Evolutionary conservation across 2,329 filamentous ascomycete genomes (phyloP).

Genomic region (Stemphylium lycopersici): DNA sequence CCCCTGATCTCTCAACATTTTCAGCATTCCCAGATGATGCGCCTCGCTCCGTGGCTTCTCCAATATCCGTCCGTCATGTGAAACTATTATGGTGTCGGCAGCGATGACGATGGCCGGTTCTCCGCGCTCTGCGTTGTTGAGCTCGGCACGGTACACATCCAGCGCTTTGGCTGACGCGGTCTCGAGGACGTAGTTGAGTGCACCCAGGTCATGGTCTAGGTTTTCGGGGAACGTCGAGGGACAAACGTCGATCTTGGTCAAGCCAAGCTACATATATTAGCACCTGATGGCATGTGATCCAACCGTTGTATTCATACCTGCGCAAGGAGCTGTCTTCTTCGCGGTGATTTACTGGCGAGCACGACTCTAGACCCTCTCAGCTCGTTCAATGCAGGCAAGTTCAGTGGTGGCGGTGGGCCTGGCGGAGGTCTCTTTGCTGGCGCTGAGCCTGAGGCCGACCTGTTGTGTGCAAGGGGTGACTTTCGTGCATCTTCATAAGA

Average conservation of each 20-base stretch:
- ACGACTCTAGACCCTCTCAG: constrained; percentile 82
- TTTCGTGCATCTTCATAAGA: constrained; percentile 50
- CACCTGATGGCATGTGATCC: background rate
- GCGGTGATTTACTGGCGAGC: constrained; percentile 86
- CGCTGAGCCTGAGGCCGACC: constrained; percentile 22
- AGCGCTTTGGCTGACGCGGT: constrained; percentile 86
- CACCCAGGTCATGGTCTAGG: constrained; percentile 83
- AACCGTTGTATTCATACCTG: constrained; percentile 57
- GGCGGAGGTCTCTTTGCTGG: constrained; percentile 23
- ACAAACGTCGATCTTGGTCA: constrained; percentile 80
- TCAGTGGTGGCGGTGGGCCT: constrained; percentile 67
- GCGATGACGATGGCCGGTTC: constrained; percentile 87
- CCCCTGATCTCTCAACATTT: constrained; percentile 75
- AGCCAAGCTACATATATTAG: constrained; percentile 67
- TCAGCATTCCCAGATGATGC: constrained; percentile 85
- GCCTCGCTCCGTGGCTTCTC: constrained; percentile 87
- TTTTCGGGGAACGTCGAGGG: constrained; percentile 86
- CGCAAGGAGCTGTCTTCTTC: constrained; percentile 79
- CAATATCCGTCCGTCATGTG: constrained; percentile 74
- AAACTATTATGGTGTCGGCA: constrained; percentile 89
- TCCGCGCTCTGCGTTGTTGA: constrained; percentile 61
- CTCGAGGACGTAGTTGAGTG: constrained; percentile 88
- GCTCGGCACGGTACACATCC: constrained; percentile 69
- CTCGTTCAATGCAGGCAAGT: constrained; percentile 77
- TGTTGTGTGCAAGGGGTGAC: constrained; percentile 24